These are phyloP conservation scores for Fusarium nodosum DNA, from an alignment of 2,329 filamentous ascomycete species.

Conservation along the genomic window DNA sequence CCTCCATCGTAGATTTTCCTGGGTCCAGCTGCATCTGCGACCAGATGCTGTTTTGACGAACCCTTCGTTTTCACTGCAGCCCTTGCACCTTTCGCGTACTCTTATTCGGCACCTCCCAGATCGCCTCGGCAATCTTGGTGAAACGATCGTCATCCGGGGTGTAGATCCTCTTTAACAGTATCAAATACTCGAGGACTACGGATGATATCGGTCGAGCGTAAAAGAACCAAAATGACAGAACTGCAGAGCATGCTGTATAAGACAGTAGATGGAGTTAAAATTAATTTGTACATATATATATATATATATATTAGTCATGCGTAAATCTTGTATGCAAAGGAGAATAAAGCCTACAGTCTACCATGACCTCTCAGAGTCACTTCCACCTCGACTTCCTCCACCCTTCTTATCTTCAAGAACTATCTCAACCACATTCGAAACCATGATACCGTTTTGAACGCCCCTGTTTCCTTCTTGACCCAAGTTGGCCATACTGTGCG, in stretches of 20 bases:
- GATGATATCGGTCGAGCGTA: neutral
- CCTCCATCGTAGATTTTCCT: neutral
- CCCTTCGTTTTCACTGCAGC: neutral
- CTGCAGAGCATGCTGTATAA: neutral
- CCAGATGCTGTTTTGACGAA: neutral
- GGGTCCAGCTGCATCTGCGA: neutral
- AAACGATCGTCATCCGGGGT: neutral
- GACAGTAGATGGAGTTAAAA: accelerated
- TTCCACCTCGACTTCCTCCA: constrained; percentile 8
- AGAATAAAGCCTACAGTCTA: neutral
- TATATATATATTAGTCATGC: no score
- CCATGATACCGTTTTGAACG: constrained; percentile 53
- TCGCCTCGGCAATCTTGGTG: constrained; percentile 1
- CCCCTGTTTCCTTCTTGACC: constrained; percentile 29
- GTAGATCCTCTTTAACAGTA: neutral
- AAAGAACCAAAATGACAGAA: neutral
- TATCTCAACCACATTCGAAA: constrained; percentile 59
- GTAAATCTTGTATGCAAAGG: neutral
- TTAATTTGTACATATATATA: neutral
- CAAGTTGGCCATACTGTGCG: constrained; percentile 53
- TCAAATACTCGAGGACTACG: no score
- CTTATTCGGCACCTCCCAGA: neutral
- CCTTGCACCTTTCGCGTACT: neutral
- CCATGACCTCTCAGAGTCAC: constrained; percentile 29
- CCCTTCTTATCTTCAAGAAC: constrained; percentile 43